A percentile compares a stretch with the other conserved stretches of the same genome.
Conservation (phyloP, 2,329 filamentous ascomycete species). For the Talaromyces sp. region DNA sequence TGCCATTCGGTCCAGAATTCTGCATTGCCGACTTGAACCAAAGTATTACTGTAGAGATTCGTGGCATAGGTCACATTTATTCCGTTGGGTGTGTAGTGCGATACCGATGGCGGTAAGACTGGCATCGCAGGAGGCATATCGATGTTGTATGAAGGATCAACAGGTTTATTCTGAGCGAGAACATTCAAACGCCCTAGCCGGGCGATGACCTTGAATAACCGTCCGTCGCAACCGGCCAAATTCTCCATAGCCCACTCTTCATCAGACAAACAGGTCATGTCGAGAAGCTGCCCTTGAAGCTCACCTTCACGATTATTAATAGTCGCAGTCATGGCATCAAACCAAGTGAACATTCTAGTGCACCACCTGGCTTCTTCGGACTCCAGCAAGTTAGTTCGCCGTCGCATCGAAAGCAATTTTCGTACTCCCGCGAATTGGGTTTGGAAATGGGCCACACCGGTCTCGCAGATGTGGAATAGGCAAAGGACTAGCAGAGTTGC, state of each 20-base stretch:
- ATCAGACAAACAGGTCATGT: conserved; percentile 59
- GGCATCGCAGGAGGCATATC: conserved; percentile 23
- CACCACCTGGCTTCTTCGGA: conserved; percentile 75
- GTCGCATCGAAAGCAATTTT: conserved; percentile 76
- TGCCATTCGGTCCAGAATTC: conserved; percentile 85
- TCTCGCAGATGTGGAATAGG: conserved; percentile 90
- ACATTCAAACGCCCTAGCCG: conserved; percentile 80
- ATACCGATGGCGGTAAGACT: conserved; percentile 31
- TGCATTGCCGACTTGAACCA: conserved; percentile 12
- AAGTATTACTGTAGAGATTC: conserved; percentile 2
- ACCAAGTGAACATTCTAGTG: conserved; percentile 88
- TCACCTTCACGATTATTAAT: conserved; percentile 90
- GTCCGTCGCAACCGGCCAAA: conserved; percentile 78
- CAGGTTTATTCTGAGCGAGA: conserved; percentile 63
- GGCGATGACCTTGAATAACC: conserved; percentile 80
- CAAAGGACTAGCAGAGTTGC: conserved; percentile 84
- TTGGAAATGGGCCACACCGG: conserved; percentile 86
- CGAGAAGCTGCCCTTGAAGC: conserved; percentile 59
- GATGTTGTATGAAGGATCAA: conserved; percentile 20
- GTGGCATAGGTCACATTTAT: conserved; percentile 30
- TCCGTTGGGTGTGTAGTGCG: conserved; percentile 28
- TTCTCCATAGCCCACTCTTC: conserved; percentile 76
- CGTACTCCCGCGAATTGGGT: conserved; percentile 91
- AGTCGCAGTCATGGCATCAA: conserved; percentile 85
- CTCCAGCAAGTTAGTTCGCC: conserved; percentile 54